Percentiles rank a stretch among this genome's conserved stretches.
These are phyloP conservation scores for Trichoderma koningiopsis DNA, from an alignment of 2,329 filamentous ascomycete genomes.

Conservation along the genomic window DNA sequence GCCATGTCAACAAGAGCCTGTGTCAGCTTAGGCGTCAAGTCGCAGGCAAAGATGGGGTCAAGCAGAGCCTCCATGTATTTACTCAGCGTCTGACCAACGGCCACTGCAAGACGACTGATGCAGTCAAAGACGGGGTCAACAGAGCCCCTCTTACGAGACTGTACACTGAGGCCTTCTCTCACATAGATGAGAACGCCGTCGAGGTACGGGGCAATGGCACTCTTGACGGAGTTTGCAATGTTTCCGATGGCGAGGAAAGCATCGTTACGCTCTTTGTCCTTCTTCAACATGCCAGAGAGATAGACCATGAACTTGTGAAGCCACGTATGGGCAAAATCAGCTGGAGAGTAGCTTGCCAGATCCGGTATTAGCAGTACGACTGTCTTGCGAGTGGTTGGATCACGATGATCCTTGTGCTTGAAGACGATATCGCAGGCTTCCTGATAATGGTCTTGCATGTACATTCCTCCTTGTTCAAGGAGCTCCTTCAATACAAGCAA, in stretches of 20 bases:
- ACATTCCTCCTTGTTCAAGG: conserved; percentile 94
- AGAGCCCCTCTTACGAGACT: conserved; percentile 66
- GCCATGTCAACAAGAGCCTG: conserved; percentile 98
- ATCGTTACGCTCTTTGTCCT: conserved; percentile 90
- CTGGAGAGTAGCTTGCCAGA: conserved; percentile 86
- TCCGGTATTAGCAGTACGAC: conserved; percentile 91
- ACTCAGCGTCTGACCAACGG: conserved; percentile 93
- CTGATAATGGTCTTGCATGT: conserved; percentile 94
- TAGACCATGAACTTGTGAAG: conserved; percentile 98
- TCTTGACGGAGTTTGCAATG: conserved; percentile 94
- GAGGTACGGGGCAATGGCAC: conserved; percentile 90
- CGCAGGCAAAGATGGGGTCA: conserved; percentile 95
- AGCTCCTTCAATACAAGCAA: conserved; percentile 90
- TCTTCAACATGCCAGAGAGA: conserved; percentile 88
- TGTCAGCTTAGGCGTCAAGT: conserved; percentile 88
- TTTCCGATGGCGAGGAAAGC: conserved; percentile 96
- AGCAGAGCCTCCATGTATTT: conserved; percentile 97
- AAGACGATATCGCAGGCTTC: conserved; percentile 92
- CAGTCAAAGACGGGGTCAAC: conserved; percentile 91
- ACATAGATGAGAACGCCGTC: conserved; percentile 94
- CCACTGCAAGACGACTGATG: conserved; percentile 93
- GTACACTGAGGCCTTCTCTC: conserved; percentile 81
- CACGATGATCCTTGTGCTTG: conserved; percentile 89
- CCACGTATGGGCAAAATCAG: conserved; percentile 84
- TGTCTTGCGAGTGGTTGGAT: conserved; percentile 83